These are phyloP conservation scores for Colletotrichum scovillei DNA, from an alignment of 2,329 filamentous ascomycete genomes.

Conservation along the genomic window DNA sequence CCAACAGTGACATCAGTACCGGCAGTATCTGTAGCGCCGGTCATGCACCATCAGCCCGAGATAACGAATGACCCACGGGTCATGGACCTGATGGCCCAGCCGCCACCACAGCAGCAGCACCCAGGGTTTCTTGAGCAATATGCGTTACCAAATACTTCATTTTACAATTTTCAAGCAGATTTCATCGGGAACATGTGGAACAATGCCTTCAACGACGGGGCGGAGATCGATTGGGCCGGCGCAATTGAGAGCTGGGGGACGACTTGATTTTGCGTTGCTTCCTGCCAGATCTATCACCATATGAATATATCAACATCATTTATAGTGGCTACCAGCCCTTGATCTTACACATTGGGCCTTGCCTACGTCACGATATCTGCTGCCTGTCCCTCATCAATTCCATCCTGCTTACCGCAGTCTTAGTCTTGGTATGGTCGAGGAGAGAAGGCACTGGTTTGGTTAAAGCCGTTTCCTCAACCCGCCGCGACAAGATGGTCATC, in stretches of 20 bases:
- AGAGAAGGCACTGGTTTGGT: neutral
- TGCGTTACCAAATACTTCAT: constrained; percentile 6
- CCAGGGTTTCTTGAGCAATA: constrained; percentile 10
- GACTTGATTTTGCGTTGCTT: neutral
- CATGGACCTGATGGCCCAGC: constrained; percentile 4
- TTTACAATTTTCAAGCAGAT: constrained; percentile 20
- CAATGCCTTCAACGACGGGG: constrained; percentile 24
- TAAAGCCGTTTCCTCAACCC: neutral
- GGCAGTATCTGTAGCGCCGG: neutral
- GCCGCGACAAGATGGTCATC: neutral
- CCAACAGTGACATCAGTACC: neutral
- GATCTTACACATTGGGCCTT: neutral
- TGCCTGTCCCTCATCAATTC: neutral
- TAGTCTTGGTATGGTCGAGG: neutral
- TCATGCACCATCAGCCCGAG: neutral
- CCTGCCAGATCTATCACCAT: neutral
- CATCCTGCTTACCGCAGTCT: neutral
- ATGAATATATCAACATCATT: neutral
- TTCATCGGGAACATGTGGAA: constrained; percentile 26
- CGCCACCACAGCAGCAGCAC: neutral
- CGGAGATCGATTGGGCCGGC: constrained; percentile 23
- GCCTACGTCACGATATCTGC: neutral
- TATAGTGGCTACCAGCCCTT: neutral
- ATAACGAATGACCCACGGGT: neutral
- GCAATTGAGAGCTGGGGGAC: constrained; percentile 16